These are phyloP conservation scores for Russula virescens DNA, from an alignment of 768 basidiomycete genomes.

Conservation along the genomic window DNA sequence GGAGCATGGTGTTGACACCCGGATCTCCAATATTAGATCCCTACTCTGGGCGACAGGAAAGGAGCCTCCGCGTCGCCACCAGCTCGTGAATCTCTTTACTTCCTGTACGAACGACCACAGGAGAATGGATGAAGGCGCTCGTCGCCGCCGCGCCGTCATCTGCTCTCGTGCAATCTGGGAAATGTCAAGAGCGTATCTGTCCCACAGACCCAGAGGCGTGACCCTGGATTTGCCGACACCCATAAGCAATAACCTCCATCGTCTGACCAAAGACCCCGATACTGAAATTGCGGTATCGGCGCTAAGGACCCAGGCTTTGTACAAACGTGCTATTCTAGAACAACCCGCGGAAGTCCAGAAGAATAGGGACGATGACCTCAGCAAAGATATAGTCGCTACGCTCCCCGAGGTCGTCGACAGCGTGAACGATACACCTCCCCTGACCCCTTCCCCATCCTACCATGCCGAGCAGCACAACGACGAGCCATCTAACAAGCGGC, in stretches of 20 bases:
- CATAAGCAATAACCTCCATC: background rate
- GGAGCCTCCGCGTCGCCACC: background rate
- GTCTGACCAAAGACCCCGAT: constrained; percentile 3
- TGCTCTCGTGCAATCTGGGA: constrained; percentile 14
- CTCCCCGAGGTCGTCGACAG: background rate
- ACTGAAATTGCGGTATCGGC: constrained; percentile 4
- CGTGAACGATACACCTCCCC: background rate
- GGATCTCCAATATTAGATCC: background rate
- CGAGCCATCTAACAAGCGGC: background rate
- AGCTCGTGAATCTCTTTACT: constrained; percentile 1
- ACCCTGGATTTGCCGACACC: background rate
- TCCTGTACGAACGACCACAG: constrained; percentile 7
- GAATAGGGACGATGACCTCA: background rate
- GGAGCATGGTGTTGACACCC: background rate
- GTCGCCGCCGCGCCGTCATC: constrained; percentile 12
- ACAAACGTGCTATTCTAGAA: background rate
- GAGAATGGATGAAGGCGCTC: constrained; percentile 6
- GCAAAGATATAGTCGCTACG: background rate
- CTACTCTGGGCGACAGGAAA: background rate
- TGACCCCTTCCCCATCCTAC: background rate
- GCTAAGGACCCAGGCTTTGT: background rate
- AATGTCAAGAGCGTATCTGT: constrained; percentile 6
- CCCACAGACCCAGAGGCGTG: background rate
- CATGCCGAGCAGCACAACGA: no score
- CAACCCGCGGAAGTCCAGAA: background rate